Percentiles rank a stretch among this genome's conserved stretches.
phyloP scores from a whole-genome alignment of 805 yeast species.

The Metschnikowia picachoensis region DNA sequence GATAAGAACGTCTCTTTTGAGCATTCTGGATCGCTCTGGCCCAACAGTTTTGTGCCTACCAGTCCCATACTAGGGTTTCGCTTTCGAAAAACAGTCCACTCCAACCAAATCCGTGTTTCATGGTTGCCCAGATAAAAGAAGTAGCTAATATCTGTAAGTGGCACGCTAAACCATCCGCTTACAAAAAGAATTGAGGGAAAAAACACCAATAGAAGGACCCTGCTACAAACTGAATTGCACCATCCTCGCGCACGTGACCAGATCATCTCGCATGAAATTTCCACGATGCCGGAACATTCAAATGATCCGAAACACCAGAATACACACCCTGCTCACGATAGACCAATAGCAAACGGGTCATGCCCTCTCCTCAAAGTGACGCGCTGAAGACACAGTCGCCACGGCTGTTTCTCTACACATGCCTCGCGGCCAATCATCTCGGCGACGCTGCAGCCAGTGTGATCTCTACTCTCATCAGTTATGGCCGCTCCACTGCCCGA shows the following conservation, averaged over 20 bases:
- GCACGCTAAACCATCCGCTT: too few species aligned
- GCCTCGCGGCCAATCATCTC: constrained; percentile 48
- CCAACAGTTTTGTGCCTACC: too few species aligned
- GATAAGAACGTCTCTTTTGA: too few species aligned
- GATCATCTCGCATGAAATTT: background rate
- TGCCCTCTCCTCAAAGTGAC: constrained; percentile 9
- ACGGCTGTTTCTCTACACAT: constrained; percentile 53
- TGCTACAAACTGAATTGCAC: background rate
- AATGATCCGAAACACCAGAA: too few species aligned
- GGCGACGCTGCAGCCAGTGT: constrained; percentile 75
- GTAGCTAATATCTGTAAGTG: too few species aligned
- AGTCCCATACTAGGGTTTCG: too few species aligned
- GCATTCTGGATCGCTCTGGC: too few species aligned
- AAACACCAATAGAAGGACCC: too few species aligned
- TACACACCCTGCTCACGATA: background rate
- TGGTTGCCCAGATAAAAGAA: too few species aligned
- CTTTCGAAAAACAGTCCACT: too few species aligned
- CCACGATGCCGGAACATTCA: background rate
- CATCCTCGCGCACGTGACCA: background rate
- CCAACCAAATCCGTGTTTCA: too few species aligned
- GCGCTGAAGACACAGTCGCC: constrained; percentile 52
- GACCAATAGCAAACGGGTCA: background rate
- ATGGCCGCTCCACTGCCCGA: constrained; percentile 59
- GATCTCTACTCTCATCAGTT: constrained; percentile 55
- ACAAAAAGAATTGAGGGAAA: too few species aligned